Conservation (phyloP, 176 grass and related monocot species). For the Zea luxurians region DNA sequence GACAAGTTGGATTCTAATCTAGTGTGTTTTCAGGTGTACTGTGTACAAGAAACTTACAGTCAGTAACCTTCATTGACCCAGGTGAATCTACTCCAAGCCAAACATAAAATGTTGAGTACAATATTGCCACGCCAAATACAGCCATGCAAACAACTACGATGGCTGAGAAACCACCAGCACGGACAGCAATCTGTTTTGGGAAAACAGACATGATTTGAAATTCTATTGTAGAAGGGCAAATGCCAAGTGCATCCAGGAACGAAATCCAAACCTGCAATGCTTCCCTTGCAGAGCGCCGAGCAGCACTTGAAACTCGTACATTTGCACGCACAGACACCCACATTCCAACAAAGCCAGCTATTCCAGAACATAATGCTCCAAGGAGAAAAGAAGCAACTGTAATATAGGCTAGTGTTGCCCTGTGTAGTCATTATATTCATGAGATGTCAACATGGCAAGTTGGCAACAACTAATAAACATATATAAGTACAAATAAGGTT, state of each 20-base stretch:
- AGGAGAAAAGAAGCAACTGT: constrained; percentile 94
- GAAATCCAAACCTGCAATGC: constrained; percentile 84
- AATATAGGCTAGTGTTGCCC: constrained; percentile 88
- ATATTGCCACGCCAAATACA: constrained; percentile 95
- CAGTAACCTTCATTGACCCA: constrained; percentile 96
- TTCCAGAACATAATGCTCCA: constrained; percentile 94
- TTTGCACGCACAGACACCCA: constrained; percentile 99
- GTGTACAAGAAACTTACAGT: constrained; percentile 66
- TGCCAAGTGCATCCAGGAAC: constrained; percentile 30
- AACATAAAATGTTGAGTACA: constrained; percentile 95
- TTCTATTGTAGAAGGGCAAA: background rate
- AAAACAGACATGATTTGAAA: constrained; percentile 45
- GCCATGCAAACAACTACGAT: constrained; percentile 98
- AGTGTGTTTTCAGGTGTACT: background rate
- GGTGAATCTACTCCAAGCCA: constrained; percentile 87
- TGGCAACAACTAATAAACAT: background rate
- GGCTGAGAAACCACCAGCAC: constrained; percentile 97
- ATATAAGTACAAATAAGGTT: background rate
- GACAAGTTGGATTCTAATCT: background rate
- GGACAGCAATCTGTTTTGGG: constrained; percentile 86
- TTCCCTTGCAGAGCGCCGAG: constrained; percentile 96
- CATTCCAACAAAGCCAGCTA: constrained; percentile 98
- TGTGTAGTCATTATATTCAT: constrained; percentile 41
- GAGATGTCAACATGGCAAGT: background rate
- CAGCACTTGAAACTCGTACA: constrained; percentile 99